Conservation (phyloP, 2,329 filamentous ascomycete genomes). For the Ophiosphaerella korrae region DNA sequence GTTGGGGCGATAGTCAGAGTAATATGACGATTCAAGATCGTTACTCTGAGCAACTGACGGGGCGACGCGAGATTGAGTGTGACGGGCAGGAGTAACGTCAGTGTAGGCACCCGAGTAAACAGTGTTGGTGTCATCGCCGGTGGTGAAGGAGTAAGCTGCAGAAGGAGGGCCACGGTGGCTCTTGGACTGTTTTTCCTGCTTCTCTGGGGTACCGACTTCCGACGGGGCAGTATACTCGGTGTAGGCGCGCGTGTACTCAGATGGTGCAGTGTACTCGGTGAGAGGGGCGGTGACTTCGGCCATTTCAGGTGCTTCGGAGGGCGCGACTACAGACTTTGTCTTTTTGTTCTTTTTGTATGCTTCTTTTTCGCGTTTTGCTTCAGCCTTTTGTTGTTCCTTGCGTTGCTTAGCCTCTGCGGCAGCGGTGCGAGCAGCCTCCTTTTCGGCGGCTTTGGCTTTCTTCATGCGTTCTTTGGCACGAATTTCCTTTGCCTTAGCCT, state of each 20-base stretch:
- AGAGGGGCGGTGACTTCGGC: conserved; percentile 31
- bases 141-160: conserved; percentile 55
- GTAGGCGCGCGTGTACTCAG: conserved; percentile 10
- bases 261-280: conserved; percentile 24
- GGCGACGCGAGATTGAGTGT: conserved; percentile 13
- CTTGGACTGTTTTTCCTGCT: conserved; percentile 12
- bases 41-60: conserved; percentile 29
- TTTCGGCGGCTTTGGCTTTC: conserved; percentile 52
- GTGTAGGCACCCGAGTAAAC: conserved; percentile 50
- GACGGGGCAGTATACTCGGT: conserved; percentile 38
- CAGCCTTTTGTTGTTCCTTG: conserved; percentile 48
- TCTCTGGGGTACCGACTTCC: conserved; percentile 22
- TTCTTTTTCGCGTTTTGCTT: conserved; percentile 45
- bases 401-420: conserved; percentile 50
- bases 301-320: conserved; percentile 38
- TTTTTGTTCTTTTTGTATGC: conserved; percentile 53
- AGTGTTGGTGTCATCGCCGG: conserved; percentile 53
- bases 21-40: conserved; percentile 43
- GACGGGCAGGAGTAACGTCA: conserved; percentile 39
- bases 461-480: conserved; percentile 57
- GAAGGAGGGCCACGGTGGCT: conserved; percentile 44
- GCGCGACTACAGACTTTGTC: conserved; percentile 31
- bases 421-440: conserved; percentile 39
- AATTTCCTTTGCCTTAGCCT: conserved; percentile 44
- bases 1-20: conserved; percentile 49